Evolutionary conservation across 2,329 filamentous ascomycete genomes (phyloP).

Genomic region (Pyricularia grisea): DNA sequence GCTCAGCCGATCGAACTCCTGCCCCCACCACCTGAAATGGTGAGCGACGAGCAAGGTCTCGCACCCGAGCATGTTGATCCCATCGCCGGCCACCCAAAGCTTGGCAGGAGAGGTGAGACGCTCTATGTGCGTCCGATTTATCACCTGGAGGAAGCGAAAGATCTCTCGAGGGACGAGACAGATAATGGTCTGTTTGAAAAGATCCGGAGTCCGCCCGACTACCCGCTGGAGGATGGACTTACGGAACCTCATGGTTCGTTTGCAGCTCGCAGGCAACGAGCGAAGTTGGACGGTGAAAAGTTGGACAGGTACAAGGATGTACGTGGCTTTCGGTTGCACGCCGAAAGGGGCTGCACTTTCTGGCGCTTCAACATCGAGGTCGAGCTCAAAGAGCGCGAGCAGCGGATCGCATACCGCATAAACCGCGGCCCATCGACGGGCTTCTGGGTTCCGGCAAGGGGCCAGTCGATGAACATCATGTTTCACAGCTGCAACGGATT

Average conservation of each 20-base stretch:
- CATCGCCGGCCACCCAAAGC: constrained; percentile 75
- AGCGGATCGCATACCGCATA: constrained; percentile 90
- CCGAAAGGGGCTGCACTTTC: constrained; percentile 82
- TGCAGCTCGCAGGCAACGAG: constrained; percentile 40
- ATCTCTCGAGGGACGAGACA: constrained; percentile 71
- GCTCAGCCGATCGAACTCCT: constrained; percentile 76
- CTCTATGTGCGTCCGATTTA: constrained; percentile 87
- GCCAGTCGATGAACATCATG: constrained; percentile 95
- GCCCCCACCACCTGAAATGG: constrained; percentile 63
- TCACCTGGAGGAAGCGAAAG: constrained; percentile 66
- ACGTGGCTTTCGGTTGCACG: constrained; percentile 70
- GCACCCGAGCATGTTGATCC: constrained; percentile 82
- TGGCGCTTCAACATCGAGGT: constrained; percentile 96
- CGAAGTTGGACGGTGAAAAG: constrained; percentile 66
- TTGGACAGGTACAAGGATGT: constrained; percentile 76
- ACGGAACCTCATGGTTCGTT: constrained; percentile 43
- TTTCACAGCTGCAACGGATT: constrained; percentile 98
- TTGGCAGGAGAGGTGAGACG: constrained; percentile 76
- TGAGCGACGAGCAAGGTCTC: constrained; percentile 45
- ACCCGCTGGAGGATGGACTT: constrained; percentile 27
- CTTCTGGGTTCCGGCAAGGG: constrained; percentile 87
- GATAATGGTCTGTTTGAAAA: constrained; percentile 77
- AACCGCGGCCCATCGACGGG: constrained; percentile 80
- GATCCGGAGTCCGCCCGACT: constrained; percentile 43
- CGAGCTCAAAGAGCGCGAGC: constrained; percentile 67